Evolutionary conservation across 1,284 basidiomycete genomes (phyloP), one percentile per base, ranked within the genome.

Genomic region (Caloboletus firmus): DNA sequence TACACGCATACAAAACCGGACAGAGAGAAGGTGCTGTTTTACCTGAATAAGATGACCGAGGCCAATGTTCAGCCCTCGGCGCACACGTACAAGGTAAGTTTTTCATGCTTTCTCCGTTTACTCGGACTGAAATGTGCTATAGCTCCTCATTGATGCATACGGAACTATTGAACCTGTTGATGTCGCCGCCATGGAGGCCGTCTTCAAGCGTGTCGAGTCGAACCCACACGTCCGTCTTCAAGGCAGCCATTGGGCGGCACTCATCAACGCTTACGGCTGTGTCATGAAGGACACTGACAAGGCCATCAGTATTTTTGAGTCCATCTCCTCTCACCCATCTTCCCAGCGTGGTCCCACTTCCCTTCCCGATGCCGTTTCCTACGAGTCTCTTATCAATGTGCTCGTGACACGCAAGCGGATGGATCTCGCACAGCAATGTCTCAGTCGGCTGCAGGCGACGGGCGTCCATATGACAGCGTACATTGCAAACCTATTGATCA

Each of bases 391-490:
- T 57, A 83, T 99, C 74, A 93, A 93, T 65, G 92, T 92, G 17
- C 78, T 97, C 51, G 86, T 94, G 43, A 87, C 84, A 9, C 84
- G 89, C 67, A 87, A 87, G 36, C 85, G 89, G 12, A 79, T 87
- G 49, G 93, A 95, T 62, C 82, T 97, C 49, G 82, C 96, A 31
- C 84, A 88, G 0, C 61, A 74, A 18, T 93, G 93, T 68, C 72
- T 89, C 36, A 69, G 75, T 24, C 82, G 83, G 55, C 85, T 99
- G 77, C 72, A 73, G 37, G 65, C 72, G 0, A 78, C 80, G 3
- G 84, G 85, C 31, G 82, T 95, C 9, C 88, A 90, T 62, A 88
- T 94, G 81, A 99, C 96, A 0, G 96, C 97, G 1, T 99, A 99
- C 72, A 91, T 98, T 59, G 91, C 90, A 42, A 99, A 99, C 73